Conservation (phyloP, 2,329 filamentous ascomycete genomes). For the Aureobasidium sp. region DNA sequence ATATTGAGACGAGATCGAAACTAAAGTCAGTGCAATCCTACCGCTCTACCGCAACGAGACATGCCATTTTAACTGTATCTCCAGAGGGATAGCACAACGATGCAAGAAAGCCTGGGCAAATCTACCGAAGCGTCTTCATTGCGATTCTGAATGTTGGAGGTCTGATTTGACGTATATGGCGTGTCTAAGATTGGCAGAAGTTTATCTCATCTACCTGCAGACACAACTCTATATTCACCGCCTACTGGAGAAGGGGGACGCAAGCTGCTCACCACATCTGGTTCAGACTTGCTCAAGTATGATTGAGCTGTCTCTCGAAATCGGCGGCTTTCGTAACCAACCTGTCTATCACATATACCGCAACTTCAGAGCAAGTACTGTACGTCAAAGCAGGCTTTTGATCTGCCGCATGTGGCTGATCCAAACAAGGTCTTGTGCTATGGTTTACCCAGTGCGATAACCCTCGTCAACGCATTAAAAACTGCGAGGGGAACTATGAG, state of each 20-base stretch:
- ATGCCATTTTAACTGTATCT: background rate
- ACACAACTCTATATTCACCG: conserved; percentile 16
- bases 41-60: background rate
- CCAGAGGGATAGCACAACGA: background rate
- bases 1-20: background rate
- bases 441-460: conserved; percentile 15
- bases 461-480: conserved; percentile 13
- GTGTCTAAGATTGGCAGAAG: conserved; percentile 15
- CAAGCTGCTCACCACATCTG: background rate
- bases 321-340: conserved; percentile 6
- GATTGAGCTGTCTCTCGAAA: conserved; percentile 14
- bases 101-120: background rate
- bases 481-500: background rate
- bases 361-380: background rate
- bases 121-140: conserved; percentile 12
- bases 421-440: conserved; percentile 15
- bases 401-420: background rate
- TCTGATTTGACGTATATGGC: conserved; percentile 1
- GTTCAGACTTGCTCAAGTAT: conserved; percentile 13
- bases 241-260: conserved; percentile 14
- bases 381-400: background rate
- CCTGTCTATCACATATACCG: background rate
- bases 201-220: conserved; percentile 16
- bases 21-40: background rate
- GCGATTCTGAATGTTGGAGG: conserved; percentile 15